Evolutionary conservation across 129 eudicot genomes (phyloP), one percentile per base, ranked within the genome.

Genomic region (Oenanthe sinensis): DNA sequence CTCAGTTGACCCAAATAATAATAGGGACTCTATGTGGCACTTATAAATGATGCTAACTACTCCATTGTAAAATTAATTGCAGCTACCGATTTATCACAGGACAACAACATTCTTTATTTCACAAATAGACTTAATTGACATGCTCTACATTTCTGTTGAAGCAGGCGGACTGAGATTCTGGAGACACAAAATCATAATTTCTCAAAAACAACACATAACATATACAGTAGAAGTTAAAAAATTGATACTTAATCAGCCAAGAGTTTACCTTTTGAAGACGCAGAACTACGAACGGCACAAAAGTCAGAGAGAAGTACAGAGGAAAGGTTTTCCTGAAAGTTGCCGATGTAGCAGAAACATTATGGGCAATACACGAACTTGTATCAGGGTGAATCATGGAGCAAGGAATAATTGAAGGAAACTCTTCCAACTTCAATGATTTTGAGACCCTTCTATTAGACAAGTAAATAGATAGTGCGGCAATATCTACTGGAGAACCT

Each of bases 281-380:
- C 71, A 96, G 88, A 71, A 96, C 97, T 46, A 96, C 97, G 5
- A 90, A 96, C 3, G 99, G 99, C n/a, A 96, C 99, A 85, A 96
- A 92, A 24, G 97, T 92, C 88, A 96, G 71, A 24, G 99, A 96
- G 89, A 96, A 96, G 84, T 96, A 96, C 26, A 96, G 90, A 6
- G 99, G 99, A 84, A 92, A 96, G 33, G 97, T 96, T 86, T 96
- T 96, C 87, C 88, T 86, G 82, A 96, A 96, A 24, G 99, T 92
- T 68, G 92, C 88, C 42, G 87, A 83, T 63, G 91, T 79, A 40
- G 97, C 99, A 77, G 87, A 86, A 22, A 85, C 87, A 77, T 92
- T 87, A 75, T 92, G 99, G 79, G 90, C 89, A 77, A 96, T 68
- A 67, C 99, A 96, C 44, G 97, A 96, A 40, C 85, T 89, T 74